Evolutionary conservation across 1,284 basidiomycete genomes (phyloP).

Genomic region (Phlebopus sp.): DNA sequence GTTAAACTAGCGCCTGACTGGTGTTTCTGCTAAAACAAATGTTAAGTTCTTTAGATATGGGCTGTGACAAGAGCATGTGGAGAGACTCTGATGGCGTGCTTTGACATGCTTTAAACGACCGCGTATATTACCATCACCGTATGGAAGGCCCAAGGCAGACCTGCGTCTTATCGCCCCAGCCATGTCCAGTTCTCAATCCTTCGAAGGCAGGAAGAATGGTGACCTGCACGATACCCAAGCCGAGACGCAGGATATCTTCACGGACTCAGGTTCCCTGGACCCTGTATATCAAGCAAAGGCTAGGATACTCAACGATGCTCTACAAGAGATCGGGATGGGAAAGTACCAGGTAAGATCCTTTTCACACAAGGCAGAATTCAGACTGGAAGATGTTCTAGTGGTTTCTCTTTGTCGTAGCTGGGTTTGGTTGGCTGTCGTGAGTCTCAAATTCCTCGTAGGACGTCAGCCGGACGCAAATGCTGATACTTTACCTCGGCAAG

Average conservation of each 20-base stretch:
- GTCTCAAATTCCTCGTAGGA: constrained; percentile 22
- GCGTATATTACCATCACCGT: not conserved
- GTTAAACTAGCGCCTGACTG: too few species aligned
- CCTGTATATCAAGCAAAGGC: constrained; percentile 65
- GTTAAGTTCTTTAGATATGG: too few species aligned
- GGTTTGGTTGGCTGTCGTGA: constrained; percentile 71
- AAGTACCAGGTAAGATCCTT: constrained; percentile 54
- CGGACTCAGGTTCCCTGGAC: constrained; percentile 50
- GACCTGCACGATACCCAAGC: constrained; percentile 8
- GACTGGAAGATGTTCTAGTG: constrained; percentile 41
- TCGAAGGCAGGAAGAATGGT: constrained; percentile 5
- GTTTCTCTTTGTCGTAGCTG: constrained; percentile 54
- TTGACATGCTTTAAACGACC: too few species aligned
- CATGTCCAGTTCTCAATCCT: constrained; percentile 18
- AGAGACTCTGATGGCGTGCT: too few species aligned
- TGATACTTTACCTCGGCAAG: constrained; percentile 29
- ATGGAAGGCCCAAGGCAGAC: not conserved
- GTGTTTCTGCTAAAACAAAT: too few species aligned
- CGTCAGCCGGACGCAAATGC: not conserved
- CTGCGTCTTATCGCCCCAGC: not conserved
- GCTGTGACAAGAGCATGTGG: too few species aligned
- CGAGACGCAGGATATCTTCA: constrained; percentile 42
- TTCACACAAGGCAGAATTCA: constrained; percentile 1
- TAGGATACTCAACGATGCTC: constrained; percentile 58
- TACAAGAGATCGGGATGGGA: constrained; percentile 74